Base-by-base conservation (phyloP, 805 yeast genomes). In the Diddensiella transvaalensis region DNA sequence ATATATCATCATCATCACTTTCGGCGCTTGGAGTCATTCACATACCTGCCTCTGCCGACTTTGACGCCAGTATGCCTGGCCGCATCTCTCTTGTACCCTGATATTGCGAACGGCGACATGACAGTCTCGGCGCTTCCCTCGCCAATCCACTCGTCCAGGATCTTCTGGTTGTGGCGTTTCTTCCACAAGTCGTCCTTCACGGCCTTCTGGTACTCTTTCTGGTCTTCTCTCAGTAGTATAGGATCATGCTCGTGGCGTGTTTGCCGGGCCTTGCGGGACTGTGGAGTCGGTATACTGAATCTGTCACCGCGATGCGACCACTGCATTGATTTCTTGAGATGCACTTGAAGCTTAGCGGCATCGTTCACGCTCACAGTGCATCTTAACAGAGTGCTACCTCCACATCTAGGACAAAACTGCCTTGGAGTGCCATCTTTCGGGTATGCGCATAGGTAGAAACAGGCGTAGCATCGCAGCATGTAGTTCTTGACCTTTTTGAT, bases 391-490 rank as follows among this genome's bases (percentile, higher is more conserved):
- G 99, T 91, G 50, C 83, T 80, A 44, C 97, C 96, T 52, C 99
- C 99, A 75, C 99, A 93, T 46, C 81, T 77, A 13, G 96, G 86
- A 66, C 99, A 93, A 72, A 93, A 93, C 67, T 89, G 96, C 59
- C 79, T 79, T 13, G 57, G 57, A 37, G 75, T 77, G 1, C 90
- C 90, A 54, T 79, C 76, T 59, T 82, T 85, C 22, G 91, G 87
- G 48, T 87, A 74, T 4, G 96, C 90, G 11, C 83, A 71, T 64
- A 93, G 73, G 50, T 78, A 73, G 78, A 93, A 93, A 70, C 99
- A 93, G 0, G 97, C 99, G 66, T 93, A 96, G 67, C 99, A 93
- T 68, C 99, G 76, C 62, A 87, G 77, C 97, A 91, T 91, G 65
- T 87, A 90, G 70, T 85, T 87, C 64, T 95, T 78, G 29, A 93